Evolutionary conservation across 805 yeast genomes (phyloP).

Genomic region (Ogataea parapolymorpha): DNA sequence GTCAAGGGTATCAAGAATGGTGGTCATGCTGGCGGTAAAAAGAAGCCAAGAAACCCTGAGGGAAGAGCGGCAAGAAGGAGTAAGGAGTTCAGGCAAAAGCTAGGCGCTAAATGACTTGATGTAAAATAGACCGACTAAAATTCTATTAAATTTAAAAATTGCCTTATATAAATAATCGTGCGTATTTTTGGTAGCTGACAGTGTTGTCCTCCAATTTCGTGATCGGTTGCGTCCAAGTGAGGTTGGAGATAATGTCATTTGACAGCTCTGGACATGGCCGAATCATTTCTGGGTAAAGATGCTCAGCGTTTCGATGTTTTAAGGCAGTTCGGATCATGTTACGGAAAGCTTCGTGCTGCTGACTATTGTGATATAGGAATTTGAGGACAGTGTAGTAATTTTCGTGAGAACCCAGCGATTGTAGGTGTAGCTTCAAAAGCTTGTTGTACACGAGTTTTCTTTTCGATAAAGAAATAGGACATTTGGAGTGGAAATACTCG

Average conservation of each 20-base stretch:
- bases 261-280: slow-evolving; percentile 9
- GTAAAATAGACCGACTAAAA: slow-evolving; percentile 5
- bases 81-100: slow-evolving; percentile 30
- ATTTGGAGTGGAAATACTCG: slow-evolving; percentile 3
- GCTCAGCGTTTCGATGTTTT: background rate
- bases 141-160: background rate
- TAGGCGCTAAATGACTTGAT: slow-evolving; percentile 2
- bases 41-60: slow-evolving; percentile 58
- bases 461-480: background rate
- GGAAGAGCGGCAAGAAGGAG: slow-evolving; percentile 49
- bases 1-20: slow-evolving; percentile 61
- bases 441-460: background rate
- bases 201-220: slow-evolving; percentile 4
- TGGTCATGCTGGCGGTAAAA: slow-evolving; percentile 37
- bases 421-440: slow-evolving; percentile 3
- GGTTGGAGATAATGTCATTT: background rate
- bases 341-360: background rate
- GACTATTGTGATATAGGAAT: slow-evolving; percentile 10
- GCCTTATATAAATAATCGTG: slow-evolving; percentile 5
- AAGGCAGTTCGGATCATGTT: background rate
- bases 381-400: slow-evolving; percentile 3
- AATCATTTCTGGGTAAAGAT: background rate
- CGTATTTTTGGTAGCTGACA: slow-evolving; percentile 4
- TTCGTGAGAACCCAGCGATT: background rate
- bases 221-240: slow-evolving; percentile 12